Conservation (phyloP, 192 early-diverging fungal genomes). For the Thoreauomyces humboldtii region DNA sequence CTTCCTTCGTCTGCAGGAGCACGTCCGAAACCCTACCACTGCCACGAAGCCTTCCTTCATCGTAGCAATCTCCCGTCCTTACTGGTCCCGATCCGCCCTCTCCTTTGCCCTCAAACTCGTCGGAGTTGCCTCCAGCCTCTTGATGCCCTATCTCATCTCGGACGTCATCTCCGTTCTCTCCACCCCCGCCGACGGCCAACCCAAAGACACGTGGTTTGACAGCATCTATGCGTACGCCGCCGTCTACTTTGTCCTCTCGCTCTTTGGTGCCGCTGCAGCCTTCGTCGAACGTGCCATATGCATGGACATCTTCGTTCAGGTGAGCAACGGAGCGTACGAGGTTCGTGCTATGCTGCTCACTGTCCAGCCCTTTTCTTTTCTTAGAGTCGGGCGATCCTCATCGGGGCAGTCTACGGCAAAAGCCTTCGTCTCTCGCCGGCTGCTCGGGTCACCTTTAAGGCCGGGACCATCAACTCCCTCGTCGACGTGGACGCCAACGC, state of each 20-base stretch:
- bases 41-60: neutral
- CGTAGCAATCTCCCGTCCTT: neutral
- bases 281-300: neutral
- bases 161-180: neutral
- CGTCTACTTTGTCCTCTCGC: conserved; percentile 6
- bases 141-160: neutral
- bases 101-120: neutral
- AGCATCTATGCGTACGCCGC: neutral
- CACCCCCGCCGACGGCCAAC: neutral
- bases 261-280: neutral
- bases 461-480: conserved; percentile 8
- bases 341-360: no score
- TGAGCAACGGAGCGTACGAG: no score
- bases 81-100: neutral
- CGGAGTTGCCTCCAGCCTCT: neutral
- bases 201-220: neutral
- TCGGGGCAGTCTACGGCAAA: conserved; percentile 49
- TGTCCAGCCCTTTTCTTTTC: no score
- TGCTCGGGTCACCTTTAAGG: neutral
- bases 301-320: conserved; percentile 6
- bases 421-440: conserved; percentile 16
- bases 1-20: neutral
- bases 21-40: no score
- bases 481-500: conserved; percentile 6
- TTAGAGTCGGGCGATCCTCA: conserved; percentile 40